phyloP scores from a whole-genome alignment of 371 early-diverging fungal genomes.

The Coemansia sp. region DNA sequence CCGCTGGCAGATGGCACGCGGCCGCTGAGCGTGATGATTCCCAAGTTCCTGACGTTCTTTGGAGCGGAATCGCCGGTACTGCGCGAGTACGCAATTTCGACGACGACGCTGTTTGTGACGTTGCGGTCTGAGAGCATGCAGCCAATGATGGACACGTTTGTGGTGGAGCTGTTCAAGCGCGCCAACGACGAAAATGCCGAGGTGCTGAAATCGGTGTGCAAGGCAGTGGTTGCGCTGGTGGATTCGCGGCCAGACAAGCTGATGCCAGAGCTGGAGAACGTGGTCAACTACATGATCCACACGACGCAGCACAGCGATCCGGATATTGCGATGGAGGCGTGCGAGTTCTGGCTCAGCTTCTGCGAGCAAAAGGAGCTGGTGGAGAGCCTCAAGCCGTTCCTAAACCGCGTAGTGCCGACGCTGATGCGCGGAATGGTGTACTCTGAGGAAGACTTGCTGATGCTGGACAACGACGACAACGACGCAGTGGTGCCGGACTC shows the following conservation, averaged over 20 bases:
- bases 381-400: conserved; percentile 74
- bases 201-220: conserved; percentile 90
- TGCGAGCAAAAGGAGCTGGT: conserved; percentile 84
- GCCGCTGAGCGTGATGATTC: conserved; percentile 81
- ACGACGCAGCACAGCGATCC: conserved; percentile 75
- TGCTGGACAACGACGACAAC: conserved; percentile 76
- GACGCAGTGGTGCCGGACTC: conserved; percentile 82
- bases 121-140: conserved; percentile 60
- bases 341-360: conserved; percentile 96
- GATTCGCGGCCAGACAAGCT: conserved; percentile 79
- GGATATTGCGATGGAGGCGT: conserved; percentile 88
- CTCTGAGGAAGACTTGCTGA: conserved; percentile 81
- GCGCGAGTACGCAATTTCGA: conserved; percentile 73
- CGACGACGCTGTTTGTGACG: conserved; percentile 78
- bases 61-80: conserved; percentile 68
- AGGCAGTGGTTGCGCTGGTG: conserved; percentile 82
- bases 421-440: conserved; percentile 94
- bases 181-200: conserved; percentile 76
- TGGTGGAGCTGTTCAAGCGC: conserved; percentile 74
- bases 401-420: conserved; percentile 83
- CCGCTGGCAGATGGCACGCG: conserved; percentile 64
- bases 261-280: conserved; percentile 75
- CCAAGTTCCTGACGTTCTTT: conserved; percentile 79
- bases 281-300: conserved; percentile 92
- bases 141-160: conserved; percentile 70